Evolutionary conservation across 2,329 filamentous ascomycete genomes (phyloP), one percentile per base, ranked within the genome.

Genomic region (Monosporascus ibericus): DNA sequence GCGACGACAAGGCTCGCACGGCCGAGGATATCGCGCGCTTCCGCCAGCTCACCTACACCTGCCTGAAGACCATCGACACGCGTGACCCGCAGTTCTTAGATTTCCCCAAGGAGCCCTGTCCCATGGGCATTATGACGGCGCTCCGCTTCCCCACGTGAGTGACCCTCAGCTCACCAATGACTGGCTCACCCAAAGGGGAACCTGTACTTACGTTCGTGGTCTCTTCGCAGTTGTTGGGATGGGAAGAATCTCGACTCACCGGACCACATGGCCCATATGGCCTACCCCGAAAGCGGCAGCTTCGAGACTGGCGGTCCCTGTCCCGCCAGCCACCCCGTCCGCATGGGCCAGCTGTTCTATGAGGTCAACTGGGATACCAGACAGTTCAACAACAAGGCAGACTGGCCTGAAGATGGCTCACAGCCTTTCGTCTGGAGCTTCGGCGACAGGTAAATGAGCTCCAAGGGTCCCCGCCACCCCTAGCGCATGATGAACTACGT

Each of bases 241-340:
- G 77, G 77, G 22, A 65, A 66, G 27, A 68, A 77, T 52, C 55
- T 73, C 38, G 75, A 78, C 56, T 66, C 69, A 3, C 44, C 66
- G 1, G 68, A 78, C 58, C 74, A 77, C 61, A 70, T 69, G 49
- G 73, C 63, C 20, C 77, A 80, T 55, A 70, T 80, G 62, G 65
- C 70, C 3, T 80, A 78, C 52, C 77, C 77, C 8, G 59, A 47
- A 27, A 54, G 55, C 52, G 55, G 55, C n/a, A 57, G 50, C 27
- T 52, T 55, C 44, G 52, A 55, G 44, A 52, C 49, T 14, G 49
- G 54, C 20, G 58, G 56, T 5, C 52, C 52, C 20, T 60, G 58
- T 38, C 56, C 58, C 3, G 48, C 54, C 5, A 48, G 54, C 2
- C 56, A 60, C 20, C 56, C 58, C 22, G 58, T 57, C 22, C 50